Conservation (phyloP, 2,329 filamentous ascomycete genomes). For the Juglanconis juglandina region DNA sequence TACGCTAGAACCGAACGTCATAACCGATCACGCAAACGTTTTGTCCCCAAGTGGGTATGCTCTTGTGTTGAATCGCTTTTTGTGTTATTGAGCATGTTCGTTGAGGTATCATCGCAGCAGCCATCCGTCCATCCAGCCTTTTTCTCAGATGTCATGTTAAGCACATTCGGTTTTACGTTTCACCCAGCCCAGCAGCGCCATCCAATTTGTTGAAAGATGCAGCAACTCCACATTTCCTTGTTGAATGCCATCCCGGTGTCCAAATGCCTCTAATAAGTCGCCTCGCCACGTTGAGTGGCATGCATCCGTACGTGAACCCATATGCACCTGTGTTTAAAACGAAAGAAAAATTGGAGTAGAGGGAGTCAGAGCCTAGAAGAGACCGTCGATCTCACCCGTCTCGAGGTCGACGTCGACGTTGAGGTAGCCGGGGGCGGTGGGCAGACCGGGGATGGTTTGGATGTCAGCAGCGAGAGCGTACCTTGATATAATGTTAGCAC, state of each 20-base stretch:
- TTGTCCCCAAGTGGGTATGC: too few species aligned
- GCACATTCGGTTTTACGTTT: neutral
- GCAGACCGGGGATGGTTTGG: constrained; percentile 93
- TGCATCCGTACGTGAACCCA: neutral
- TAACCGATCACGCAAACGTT: too few species aligned
- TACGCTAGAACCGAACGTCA: too few species aligned
- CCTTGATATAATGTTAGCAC: constrained; percentile 42
- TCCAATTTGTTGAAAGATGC: constrained; percentile 5
- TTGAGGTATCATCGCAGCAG: constrained; percentile 4
- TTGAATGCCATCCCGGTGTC: neutral
- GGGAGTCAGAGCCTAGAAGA: constrained; percentile 62
- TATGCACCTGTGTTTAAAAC: neutral
- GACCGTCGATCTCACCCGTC: constrained; percentile 81
- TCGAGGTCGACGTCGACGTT: constrained; percentile 84
- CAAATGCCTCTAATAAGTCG: neutral
- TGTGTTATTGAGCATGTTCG: neutral
- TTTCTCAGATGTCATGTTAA: constrained; percentile 5
- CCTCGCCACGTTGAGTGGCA: constrained; percentile 3
- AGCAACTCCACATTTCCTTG: neutral
- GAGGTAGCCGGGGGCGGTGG: constrained; percentile 90
- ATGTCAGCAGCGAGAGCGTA: constrained; percentile 96
- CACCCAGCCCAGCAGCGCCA: neutral
- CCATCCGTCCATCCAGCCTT: neutral
- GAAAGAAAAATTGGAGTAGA: neutral
- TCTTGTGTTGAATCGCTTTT: neutral